phyloP scores from a whole-genome alignment of 2,329 filamentous ascomycete species.

The Penicillium sp. region DNA sequence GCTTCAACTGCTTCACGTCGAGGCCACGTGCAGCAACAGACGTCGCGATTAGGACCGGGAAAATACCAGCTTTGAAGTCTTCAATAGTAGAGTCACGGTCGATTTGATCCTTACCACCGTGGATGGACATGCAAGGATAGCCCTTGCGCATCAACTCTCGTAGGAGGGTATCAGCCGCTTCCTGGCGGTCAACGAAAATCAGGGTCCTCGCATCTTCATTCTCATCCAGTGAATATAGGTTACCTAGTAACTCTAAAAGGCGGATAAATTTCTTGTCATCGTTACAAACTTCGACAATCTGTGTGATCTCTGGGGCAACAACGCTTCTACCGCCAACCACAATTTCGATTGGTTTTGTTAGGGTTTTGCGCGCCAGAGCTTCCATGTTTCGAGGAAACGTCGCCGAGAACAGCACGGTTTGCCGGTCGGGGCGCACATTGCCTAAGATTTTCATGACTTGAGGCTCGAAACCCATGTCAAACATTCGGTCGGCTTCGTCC shows the following conservation, averaged over 20 bases:
- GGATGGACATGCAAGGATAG: conserved; percentile 90
- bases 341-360: conserved; percentile 86
- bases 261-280: conserved; percentile 84
- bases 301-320: conserved; percentile 76
- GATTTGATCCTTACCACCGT: conserved; percentile 91
- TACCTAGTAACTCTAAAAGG: conserved; percentile 82
- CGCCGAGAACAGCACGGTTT: conserved; percentile 94
- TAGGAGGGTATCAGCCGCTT: conserved; percentile 81
- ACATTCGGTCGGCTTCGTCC: conserved; percentile 98
- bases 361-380: conserved; percentile 82
- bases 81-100: conserved; percentile 90
- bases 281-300: conserved; percentile 85
- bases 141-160: conserved; percentile 81
- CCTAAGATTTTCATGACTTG: conserved; percentile 96
- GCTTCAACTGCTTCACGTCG: conserved; percentile 93
- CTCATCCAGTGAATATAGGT: conserved; percentile 71
- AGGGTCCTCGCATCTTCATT: conserved; percentile 90
- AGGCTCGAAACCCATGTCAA: conserved; percentile 99
- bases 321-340: conserved; percentile 83
- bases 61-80: conserved; percentile 89
- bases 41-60: conserved; percentile 90
- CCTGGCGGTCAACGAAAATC: conserved; percentile 91
- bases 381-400: conserved; percentile 96
- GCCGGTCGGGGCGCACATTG: conserved; percentile 88
- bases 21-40: conserved; percentile 93